phyloP scores from a whole-genome alignment of 495 filamentous ascomycete species.

The Astrocystis sublimbata region DNA sequence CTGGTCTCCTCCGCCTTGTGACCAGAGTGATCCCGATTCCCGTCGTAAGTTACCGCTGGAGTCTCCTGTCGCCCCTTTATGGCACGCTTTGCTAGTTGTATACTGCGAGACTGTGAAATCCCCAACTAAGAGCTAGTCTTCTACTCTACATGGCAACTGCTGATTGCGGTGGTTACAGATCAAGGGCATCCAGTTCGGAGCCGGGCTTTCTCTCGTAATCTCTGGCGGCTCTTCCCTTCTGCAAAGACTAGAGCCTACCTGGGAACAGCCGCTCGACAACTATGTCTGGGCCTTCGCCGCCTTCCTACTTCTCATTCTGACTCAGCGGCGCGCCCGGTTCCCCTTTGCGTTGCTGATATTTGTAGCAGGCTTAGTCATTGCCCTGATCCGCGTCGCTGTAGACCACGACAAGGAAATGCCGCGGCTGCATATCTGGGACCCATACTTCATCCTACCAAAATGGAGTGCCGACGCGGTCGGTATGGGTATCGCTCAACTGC shows the following conservation, averaged over 20 bases:
- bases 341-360: conserved; percentile 79
- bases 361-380: conserved; percentile 60
- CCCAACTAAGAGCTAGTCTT: too few species aligned
- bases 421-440: conserved; percentile 53
- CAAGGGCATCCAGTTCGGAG: conserved; percentile 92
- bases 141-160: too few species aligned
- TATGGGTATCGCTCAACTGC: conserved; percentile 77
- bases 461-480: conserved; percentile 43
- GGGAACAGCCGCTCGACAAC: conserved; percentile 67
- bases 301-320: conserved; percentile 67
- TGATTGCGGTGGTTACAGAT: too few species aligned
- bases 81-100: too few species aligned
- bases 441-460: conserved; percentile 45
- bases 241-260: conserved; percentile 51
- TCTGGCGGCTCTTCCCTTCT: conserved; percentile 68
- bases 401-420: conserved; percentile 38
- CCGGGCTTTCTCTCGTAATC: conserved; percentile 76
- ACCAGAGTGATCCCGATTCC: conserved; percentile 74
- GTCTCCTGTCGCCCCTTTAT: too few species aligned
- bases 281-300: conserved; percentile 68
- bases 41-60: too few species aligned
- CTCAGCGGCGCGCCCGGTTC: conserved; percentile 57
- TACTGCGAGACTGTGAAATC: too few species aligned
- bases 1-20: conserved; percentile 70
- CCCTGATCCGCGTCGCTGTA: conserved; percentile 42